Conservation (phyloP, 192 early-diverging fungal genomes). For the Allomyces macrogynus region DNA sequence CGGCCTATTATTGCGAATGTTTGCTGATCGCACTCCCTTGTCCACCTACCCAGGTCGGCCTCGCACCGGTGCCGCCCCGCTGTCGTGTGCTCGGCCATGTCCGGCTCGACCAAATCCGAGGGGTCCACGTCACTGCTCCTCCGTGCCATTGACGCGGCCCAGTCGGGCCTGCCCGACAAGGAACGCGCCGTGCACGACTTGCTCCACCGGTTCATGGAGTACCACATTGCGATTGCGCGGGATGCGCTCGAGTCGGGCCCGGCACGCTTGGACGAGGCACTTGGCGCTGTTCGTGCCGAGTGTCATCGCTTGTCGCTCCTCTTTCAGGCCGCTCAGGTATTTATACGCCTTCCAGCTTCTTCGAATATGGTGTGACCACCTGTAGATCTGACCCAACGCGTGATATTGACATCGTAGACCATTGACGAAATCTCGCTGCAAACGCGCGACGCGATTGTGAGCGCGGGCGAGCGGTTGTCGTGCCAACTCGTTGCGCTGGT, state of each 20-base stretch:
- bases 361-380: not conserved
- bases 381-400: not conserved
- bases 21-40: constrained; percentile 2
- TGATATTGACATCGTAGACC: constrained; percentile 8
- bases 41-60: not conserved
- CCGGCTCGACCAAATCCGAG: constrained; percentile 62
- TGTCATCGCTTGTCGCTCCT: constrained; percentile 62
- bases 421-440: constrained; percentile 93
- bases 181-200: constrained; percentile 40
- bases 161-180: constrained; percentile 15
- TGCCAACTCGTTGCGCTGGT: constrained; percentile 73
- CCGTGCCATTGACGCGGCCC: constrained; percentile 22
- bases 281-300: constrained; percentile 13
- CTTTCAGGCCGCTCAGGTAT: constrained; percentile 75
- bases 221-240: constrained; percentile 50
- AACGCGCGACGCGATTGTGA: constrained; percentile 85
- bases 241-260: constrained; percentile 39
- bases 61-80: constrained; percentile 33
- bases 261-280: constrained; percentile 12
- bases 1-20: not conserved
- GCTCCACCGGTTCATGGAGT: constrained; percentile 61
- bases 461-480: constrained; percentile 80
- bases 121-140: constrained; percentile 71
- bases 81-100: constrained; percentile 92
- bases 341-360: not conserved